phyloP scores from a whole-genome alignment of 345 rosid genomes.

The Raphanus raphanistrum region DNA sequence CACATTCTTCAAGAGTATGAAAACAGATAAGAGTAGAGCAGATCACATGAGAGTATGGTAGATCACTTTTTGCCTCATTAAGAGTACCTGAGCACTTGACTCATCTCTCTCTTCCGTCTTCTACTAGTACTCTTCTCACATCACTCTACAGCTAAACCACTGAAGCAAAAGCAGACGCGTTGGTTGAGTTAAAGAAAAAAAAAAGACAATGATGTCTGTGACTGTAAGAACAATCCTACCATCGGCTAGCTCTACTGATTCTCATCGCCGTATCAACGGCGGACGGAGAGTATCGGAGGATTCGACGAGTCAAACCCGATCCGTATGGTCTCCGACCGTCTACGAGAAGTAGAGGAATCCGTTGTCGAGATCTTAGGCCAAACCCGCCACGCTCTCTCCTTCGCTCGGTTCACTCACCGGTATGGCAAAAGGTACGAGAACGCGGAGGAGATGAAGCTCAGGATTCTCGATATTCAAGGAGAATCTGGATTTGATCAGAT shows the following conservation, averaged over 20 bases:
- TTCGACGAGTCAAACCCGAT: conserved; percentile 77
- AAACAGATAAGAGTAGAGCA: too few relatives aligned
- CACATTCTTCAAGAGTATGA: too few relatives aligned
- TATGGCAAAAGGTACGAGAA: conserved; percentile 70
- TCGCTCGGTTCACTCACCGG: conserved; percentile 79
- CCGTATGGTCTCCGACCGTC: conserved; percentile 61
- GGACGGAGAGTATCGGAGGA: conserved; percentile 22
- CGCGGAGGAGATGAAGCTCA: conserved; percentile 65
- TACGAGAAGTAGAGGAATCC: conserved; percentile 58
- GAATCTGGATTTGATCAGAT: conserved; percentile 75
- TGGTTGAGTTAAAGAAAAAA: neutral
- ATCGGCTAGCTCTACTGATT: conserved; percentile 38
- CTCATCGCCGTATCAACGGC: conserved; percentile 13
- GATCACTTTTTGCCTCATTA: too few relatives aligned
- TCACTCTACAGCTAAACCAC: neutral
- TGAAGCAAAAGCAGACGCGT: neutral
- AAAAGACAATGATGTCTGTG: conserved; percentile 42
- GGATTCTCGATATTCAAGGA: conserved; percentile 77
- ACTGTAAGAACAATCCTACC: conserved; percentile 32
- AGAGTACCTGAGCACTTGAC: too few relatives aligned
- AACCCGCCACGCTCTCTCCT: conserved; percentile 58
- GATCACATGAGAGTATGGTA: too few relatives aligned
- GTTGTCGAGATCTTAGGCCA: conserved; percentile 61
- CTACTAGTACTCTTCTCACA: conserved; percentile 5
- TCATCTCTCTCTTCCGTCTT: conserved; percentile 34